Base-by-base conservation (phyloP, 768 basidiomycete genomes). In the Tricholoma hemisulphureum region DNA sequence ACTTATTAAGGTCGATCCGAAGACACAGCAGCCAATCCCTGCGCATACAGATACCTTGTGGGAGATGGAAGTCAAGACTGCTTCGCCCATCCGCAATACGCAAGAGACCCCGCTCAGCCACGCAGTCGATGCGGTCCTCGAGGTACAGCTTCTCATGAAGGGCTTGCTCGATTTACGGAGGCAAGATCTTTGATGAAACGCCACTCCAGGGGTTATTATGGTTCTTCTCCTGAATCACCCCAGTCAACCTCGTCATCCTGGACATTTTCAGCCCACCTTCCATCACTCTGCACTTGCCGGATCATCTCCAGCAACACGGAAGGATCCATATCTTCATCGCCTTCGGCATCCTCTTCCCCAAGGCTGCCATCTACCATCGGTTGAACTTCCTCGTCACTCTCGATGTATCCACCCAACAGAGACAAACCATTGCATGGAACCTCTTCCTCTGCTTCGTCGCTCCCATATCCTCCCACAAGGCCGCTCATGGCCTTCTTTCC, bases 61-160 rank as follows among this genome's bases (percentile, higher is more conserved):
- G 91, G 88, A 93, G 68, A 90, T 94, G 34, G 89, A 93, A 73
- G 91, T 92, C 51, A 92, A 89, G 69, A 91, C 91, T 1, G 88
- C 90, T 2, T 77, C 80, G 2, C 92, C 92, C 6, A 84, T 89
- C 43, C 83, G 88, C 14, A 91, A 89, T 57, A 88, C 86, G 0
- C 89, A 87, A 67, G 86, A 88, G 59, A 87, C 82, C 2, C 91
- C 91, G 4, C 76, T 93, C n/a, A 83, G 80, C 55, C 77, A 79
- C 14, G 80, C 84, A 8, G 84, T 90, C 28, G 86, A 91, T 16
- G 87, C 87, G 2, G 86, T 93, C 0, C 80, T 93, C 1, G 88
- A 93, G 59, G 85, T 93, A 10, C 92, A 93, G 66, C 74, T 84
- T 13, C 77, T 92, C 45, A 92, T 94, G 89, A 93, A 92, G 63